Evolutionary conservation across 1,139 yeast species (phyloP).

Genomic region (Sugiyamaella paludigena): DNA sequence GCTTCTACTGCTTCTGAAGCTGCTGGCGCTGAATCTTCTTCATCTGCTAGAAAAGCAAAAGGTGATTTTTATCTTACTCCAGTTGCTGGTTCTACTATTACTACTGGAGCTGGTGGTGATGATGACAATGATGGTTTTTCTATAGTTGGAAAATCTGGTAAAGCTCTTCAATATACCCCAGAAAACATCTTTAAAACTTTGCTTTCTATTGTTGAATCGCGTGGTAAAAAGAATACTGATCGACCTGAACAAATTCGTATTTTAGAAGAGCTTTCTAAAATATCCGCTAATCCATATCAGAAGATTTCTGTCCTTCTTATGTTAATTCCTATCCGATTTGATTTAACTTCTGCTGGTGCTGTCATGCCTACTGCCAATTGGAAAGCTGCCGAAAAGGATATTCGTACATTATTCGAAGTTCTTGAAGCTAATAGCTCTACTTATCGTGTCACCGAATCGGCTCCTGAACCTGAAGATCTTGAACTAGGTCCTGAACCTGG

Average conservation of each 20-base stretch:
- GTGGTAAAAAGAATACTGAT: slow-evolving; percentile 96
- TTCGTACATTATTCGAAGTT: slow-evolving; percentile 59
- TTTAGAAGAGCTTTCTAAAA: slow-evolving; percentile 61
- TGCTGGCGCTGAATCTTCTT: slow-evolving; percentile 5
- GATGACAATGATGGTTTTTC: slow-evolving; percentile 42
- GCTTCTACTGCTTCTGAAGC: slow-evolving; percentile 5
- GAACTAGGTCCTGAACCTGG: slow-evolving; percentile 65
- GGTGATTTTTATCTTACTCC: slow-evolving; percentile 13
- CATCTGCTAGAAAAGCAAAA: neutral
- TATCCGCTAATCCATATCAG: slow-evolving; percentile 64
- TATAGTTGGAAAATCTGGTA: slow-evolving; percentile 44
- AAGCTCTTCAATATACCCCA: slow-evolving; percentile 38
- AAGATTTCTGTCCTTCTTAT: slow-evolving; percentile 73
- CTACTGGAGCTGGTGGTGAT: slow-evolving; percentile 34
- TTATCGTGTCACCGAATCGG: slow-evolving; percentile 77
- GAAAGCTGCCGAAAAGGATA: slow-evolving; percentile 66
- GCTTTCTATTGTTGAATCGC: slow-evolving; percentile 74
- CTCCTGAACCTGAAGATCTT: slow-evolving; percentile 72
- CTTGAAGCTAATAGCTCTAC: slow-evolving; percentile 58
- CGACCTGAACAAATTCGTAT: slow-evolving; percentile 70
- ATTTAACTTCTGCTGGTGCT: slow-evolving; percentile 58
- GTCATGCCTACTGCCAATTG: slow-evolving; percentile 82
- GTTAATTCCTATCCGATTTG: slow-evolving; percentile 86
- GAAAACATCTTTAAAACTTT: slow-evolving; percentile 67
- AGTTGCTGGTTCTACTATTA: slow-evolving; percentile 19